Conservation (phyloP, 768 basidiomycete species). For the Lactarius hatsudake region DNA sequence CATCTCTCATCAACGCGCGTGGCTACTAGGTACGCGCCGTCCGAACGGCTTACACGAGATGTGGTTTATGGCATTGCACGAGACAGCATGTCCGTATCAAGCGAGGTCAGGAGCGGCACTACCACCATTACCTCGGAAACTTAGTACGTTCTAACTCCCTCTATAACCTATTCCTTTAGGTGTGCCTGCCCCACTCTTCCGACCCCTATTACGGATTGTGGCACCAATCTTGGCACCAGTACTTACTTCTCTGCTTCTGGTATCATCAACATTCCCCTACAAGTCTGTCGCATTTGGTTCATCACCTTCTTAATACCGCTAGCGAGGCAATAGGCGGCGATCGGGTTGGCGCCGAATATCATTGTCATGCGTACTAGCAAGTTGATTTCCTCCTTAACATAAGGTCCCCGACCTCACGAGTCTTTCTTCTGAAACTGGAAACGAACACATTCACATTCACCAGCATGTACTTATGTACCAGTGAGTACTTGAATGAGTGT, state of each 20-base stretch:
- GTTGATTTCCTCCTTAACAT: neutral
- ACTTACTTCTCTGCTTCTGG: neutral
- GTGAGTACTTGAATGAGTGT: constrained; percentile 7
- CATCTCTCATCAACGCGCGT: no score
- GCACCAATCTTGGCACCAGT: no score
- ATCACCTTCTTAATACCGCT: neutral
- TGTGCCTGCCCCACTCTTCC: constrained; percentile 28
- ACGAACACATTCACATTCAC: constrained; percentile 8
- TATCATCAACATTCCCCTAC: neutral
- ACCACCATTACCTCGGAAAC: constrained; percentile 18
- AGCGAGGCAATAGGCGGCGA: neutral
- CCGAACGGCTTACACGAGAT: constrained; percentile 32
- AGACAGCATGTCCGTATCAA: constrained; percentile 21
- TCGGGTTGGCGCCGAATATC: neutral
- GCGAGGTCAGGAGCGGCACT: constrained; percentile 22
- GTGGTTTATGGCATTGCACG: constrained; percentile 35
- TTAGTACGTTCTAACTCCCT: constrained; percentile 21
- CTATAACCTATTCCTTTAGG: constrained; percentile 12
- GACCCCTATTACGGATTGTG: constrained; percentile 25
- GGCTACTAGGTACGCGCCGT: constrained; percentile 32
- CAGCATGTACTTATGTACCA: constrained; percentile 5
- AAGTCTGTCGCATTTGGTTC: neutral
- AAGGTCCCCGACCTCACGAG: neutral
- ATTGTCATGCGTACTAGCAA: constrained; percentile 25
- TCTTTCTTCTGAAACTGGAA: neutral